phyloP scores from a whole-genome alignment of 495 filamentous ascomycete species.

The Aspergillus nidulans region DNA sequence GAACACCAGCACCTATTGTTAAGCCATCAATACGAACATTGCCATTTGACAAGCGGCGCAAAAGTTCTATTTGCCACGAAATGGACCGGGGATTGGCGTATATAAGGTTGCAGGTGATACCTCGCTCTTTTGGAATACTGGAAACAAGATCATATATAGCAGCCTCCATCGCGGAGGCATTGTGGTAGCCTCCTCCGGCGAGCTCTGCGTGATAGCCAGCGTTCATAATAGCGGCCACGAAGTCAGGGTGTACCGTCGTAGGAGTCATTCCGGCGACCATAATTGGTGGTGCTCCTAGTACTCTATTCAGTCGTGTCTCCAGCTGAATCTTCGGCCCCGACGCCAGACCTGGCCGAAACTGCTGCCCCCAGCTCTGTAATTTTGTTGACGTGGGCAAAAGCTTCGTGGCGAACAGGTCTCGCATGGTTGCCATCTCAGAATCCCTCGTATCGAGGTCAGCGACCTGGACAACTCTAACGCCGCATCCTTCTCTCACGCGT shows the following conservation, averaged over 20 bases:
- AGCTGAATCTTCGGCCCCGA: constrained; percentile 12
- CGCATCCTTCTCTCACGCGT: constrained; percentile 13
- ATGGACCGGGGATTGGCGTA: constrained; percentile 36
- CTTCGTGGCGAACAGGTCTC: constrained; percentile 15
- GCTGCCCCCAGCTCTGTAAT: constrained; percentile 19
- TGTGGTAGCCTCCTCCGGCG: constrained; percentile 34
- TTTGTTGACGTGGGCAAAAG: constrained; percentile 12
- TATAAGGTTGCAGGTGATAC: constrained; percentile 37
- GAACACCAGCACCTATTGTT: constrained; percentile 48
- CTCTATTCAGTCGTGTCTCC: constrained; percentile 31
- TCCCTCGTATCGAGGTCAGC: constrained; percentile 17
- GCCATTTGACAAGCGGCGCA: constrained; percentile 21
- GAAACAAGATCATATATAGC: constrained; percentile 28
- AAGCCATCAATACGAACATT: constrained; percentile 34
- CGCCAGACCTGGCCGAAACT: constrained; percentile 22
- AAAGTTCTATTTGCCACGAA: constrained; percentile 31
- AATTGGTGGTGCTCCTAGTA: constrained; percentile 33
- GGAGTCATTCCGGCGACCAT: constrained; percentile 45
- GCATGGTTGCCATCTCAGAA: constrained; percentile 16
- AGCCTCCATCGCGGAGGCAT: constrained; percentile 19
- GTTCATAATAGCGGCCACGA: constrained; percentile 34
- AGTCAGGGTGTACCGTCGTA: constrained; percentile 36
- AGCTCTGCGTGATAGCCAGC: constrained; percentile 40
- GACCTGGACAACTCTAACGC: constrained; percentile 16
- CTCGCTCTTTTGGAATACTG: constrained; percentile 26